A percentile compares a stretch with the other conserved stretches of the same genome.
phyloP scores from a whole-genome alignment of 1,139 yeast species.

The Saccharomyces hybrid region DNA sequence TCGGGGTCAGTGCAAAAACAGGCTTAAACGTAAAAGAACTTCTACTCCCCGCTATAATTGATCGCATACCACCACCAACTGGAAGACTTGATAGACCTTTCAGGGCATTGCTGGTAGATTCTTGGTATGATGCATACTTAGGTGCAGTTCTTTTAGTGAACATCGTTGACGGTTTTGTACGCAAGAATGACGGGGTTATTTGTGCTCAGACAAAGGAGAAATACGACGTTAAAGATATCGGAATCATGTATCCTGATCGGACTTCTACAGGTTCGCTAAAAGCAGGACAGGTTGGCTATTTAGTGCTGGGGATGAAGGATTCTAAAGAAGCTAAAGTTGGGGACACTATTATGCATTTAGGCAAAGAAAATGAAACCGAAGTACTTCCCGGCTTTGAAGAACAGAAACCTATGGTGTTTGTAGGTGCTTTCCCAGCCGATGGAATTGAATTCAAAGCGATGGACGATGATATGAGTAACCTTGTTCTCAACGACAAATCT shows the following conservation, averaged over 20 bases:
- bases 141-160: conserved; percentile 86
- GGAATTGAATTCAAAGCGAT: conserved; percentile 82
- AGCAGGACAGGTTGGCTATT: conserved; percentile 93
- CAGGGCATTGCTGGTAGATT: conserved; percentile 78
- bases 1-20: conserved; percentile 87
- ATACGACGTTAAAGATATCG: conserved; percentile 87
- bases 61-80: conserved; percentile 64
- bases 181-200: conserved; percentile 64
- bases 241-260: conserved; percentile 90
- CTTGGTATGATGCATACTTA: conserved; percentile 91
- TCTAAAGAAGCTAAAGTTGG: conserved; percentile 86
- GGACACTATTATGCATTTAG: conserved; percentile 75
- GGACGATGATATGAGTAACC: conserved; percentile 83
- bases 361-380: conserved; percentile 49
- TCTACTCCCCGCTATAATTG: conserved; percentile 75
- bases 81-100: conserved; percentile 53
- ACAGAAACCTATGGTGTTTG: conserved; percentile 96
- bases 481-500: conserved; percentile 85
- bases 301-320: conserved; percentile 88
- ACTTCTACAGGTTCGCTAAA: conserved; percentile 51
- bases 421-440: conserved; percentile 96
- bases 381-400: conserved; percentile 94
- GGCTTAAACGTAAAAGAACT: conserved; percentile 64
- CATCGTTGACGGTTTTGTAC: conserved; percentile 73
- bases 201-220: conserved; percentile 71